A percentile compares a stretch with the other conserved stretches of the same genome.
Conservation (phyloP, 768 basidiomycete species). For the Tylopilus balloui region DNA sequence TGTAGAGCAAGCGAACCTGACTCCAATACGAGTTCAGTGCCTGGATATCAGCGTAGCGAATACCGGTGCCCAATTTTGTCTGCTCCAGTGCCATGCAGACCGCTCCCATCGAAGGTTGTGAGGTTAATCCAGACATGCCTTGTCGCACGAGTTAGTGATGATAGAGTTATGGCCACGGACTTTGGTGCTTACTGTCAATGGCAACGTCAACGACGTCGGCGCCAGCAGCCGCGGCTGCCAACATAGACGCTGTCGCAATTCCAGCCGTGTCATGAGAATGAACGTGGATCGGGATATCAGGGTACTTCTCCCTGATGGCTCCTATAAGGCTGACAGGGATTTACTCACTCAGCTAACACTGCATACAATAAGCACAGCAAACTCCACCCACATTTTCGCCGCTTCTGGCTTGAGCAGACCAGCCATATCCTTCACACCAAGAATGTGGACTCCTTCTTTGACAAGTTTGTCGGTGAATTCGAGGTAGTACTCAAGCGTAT, state of each 20-base stretch:
- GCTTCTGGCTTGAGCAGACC: constrained; percentile 94
- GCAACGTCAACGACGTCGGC: constrained; percentile 98
- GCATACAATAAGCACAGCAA: background rate
- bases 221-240: constrained; percentile 93
- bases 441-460: constrained; percentile 90
- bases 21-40: constrained; percentile 98
- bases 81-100: constrained; percentile 94
- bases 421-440: constrained; percentile 99
- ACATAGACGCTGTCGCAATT: constrained; percentile 96
- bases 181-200: constrained; percentile 77
- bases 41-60: constrained; percentile 95
- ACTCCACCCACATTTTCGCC: constrained; percentile 68
- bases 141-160: constrained; percentile 15
- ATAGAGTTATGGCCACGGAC: background rate
- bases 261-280: constrained; percentile 99
- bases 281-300: constrained; percentile 97
- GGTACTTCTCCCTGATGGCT: constrained; percentile 92
- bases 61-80: constrained; percentile 88
- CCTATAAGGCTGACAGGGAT: constrained; percentile 67
- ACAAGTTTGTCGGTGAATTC: constrained; percentile 93
- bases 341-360: constrained; percentile 3
- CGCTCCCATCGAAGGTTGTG: constrained; percentile 99
- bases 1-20: constrained; percentile 91
- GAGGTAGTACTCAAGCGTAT: constrained; percentile 96
- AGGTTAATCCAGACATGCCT: constrained; percentile 99